Base-by-base conservation (phyloP, 495 filamentous ascomycete species). In the Neurospora pannonica region DNA sequence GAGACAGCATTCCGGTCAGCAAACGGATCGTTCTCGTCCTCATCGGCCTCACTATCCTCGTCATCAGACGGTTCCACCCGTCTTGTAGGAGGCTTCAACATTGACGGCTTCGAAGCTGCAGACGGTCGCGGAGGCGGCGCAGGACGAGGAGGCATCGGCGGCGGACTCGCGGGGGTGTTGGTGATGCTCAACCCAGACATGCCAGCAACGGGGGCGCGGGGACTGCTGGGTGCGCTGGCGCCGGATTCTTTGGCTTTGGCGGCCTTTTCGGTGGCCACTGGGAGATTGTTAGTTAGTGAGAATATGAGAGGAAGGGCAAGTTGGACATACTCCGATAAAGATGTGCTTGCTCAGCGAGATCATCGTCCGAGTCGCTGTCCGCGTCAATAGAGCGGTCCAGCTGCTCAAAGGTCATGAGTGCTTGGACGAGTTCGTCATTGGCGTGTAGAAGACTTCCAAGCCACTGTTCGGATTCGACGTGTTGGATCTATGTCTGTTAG, bases 311-410 rank as follows among this genome's bases (percentile, higher is more conserved):
- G 11, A 42, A 54, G 17, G 48, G 38, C 38, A 40, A 70, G 48
- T 54, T 39, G 36, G 73, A 70, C 84, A 74, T 80, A 86, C 87
- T 86, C 39, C 85, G 84, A 74, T 88, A 88, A 39, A 86, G 79
- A 71, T 88, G 87, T 4, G 86, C 86, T 75, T 89, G 88, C 71
- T 86, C 83, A 36, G 86, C 86, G 31, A 89, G 74, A 70, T 91
- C 89, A 70, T 89, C 88, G 70, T 98, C 97, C 71, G 94, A 97
- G 79, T 99, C 97, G 77, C 94, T 97, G 81, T 99, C 96, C 70
- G 97, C 94, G 75, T 98, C 95, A 74, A 98, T 91, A 75, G 96
- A 97, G 76, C 96, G 94, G 80, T 99, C 95, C 34, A 97, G 86
- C 71, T 97, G 92, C 82, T 98, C 96, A 79, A 93, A 99, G 0